Conservation (phyloP, 2,329 filamentous ascomycete species). For the Colletotrichum zoysiae region DNA sequence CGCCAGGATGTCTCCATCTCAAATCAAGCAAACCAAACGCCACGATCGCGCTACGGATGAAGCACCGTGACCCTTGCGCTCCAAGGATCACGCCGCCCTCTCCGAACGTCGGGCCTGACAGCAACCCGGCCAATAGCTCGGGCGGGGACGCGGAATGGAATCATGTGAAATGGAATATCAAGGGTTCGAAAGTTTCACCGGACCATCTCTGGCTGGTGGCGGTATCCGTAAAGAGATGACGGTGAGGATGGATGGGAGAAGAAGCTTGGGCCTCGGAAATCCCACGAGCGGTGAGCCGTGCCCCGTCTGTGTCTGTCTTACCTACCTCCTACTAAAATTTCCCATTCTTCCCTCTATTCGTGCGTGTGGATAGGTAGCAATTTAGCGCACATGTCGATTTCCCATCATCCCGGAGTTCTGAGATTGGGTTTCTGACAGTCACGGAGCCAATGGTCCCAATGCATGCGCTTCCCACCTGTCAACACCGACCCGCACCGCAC, state of each 20-base stretch:
- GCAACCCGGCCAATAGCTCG: not conserved
- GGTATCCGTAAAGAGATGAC: not conserved
- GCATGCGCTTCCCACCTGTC: not conserved
- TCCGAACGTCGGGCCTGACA: not conserved
- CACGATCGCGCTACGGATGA: not conserved
- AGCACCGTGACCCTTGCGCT: not conserved
- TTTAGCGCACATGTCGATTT: not conserved
- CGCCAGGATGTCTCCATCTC: not conserved
- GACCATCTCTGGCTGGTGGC: not conserved
- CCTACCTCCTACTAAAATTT: not conserved
- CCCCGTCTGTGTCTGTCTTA: no score
- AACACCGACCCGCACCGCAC: not conserved
- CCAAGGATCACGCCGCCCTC: not conserved
- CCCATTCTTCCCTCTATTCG: not conserved
- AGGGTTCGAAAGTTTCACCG: conserved; percentile 1
- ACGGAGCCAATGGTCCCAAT: not conserved
- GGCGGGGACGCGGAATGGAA: not conserved
- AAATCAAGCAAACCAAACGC: conserved; percentile 9
- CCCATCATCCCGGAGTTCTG: not conserved
- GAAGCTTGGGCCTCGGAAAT: not conserved
- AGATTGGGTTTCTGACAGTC: not conserved
- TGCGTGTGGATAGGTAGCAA: no score
- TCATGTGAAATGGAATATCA: not conserved
- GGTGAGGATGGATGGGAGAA: not conserved
- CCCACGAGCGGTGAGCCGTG: not conserved